Conservation (phyloP, 2,329 filamentous ascomycete genomes). For the Fusarium camptoceras region DNA sequence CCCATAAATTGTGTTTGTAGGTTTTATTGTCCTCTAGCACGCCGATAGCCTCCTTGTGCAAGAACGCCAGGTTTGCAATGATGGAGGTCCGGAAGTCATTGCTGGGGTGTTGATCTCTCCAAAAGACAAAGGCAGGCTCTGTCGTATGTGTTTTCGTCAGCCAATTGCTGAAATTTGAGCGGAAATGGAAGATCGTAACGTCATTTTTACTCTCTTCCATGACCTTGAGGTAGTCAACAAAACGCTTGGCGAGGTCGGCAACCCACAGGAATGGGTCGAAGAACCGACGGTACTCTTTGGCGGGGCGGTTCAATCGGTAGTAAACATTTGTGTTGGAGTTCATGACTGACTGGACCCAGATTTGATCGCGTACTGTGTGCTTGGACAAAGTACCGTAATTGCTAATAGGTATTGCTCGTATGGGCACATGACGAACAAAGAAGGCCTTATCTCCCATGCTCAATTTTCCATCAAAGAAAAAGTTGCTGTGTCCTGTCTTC, state of each 20-base stretch:
- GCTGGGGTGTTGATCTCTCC: slow-evolving; percentile 62
- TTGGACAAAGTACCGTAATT: slow-evolving; percentile 67
- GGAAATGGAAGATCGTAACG: slow-evolving; percentile 69
- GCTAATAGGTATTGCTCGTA: slow-evolving; percentile 71
- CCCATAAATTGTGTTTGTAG: slow-evolving; percentile 63
- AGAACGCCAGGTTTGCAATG: slow-evolving; percentile 69
- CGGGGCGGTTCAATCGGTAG: slow-evolving; percentile 70
- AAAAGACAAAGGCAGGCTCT: slow-evolving; percentile 60
- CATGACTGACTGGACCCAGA: slow-evolving; percentile 72
- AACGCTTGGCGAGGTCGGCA: slow-evolving; percentile 76
- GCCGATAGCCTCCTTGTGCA: slow-evolving; percentile 72
- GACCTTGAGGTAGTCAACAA: slow-evolving; percentile 72
- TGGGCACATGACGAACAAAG: slow-evolving; percentile 68
- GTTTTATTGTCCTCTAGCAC: slow-evolving; percentile 53
- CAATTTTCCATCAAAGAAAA: slow-evolving; percentile 72
- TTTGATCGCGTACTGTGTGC: slow-evolving; percentile 61
- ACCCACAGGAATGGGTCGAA: slow-evolving; percentile 76
- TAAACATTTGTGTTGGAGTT: slow-evolving; percentile 63
- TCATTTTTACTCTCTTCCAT: slow-evolving; percentile 46
- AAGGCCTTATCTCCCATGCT: slow-evolving; percentile 54
- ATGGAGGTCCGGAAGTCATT: slow-evolving; percentile 74
- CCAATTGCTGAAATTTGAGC: slow-evolving; percentile 68
- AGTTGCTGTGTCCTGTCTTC: slow-evolving; percentile 48
- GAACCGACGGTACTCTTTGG: slow-evolving; percentile 71
- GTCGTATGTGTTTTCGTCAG: slow-evolving; percentile 58